Evolutionary conservation across 192 early-diverging fungal species (phyloP).

Genomic region (Coemansia sp.): DNA sequence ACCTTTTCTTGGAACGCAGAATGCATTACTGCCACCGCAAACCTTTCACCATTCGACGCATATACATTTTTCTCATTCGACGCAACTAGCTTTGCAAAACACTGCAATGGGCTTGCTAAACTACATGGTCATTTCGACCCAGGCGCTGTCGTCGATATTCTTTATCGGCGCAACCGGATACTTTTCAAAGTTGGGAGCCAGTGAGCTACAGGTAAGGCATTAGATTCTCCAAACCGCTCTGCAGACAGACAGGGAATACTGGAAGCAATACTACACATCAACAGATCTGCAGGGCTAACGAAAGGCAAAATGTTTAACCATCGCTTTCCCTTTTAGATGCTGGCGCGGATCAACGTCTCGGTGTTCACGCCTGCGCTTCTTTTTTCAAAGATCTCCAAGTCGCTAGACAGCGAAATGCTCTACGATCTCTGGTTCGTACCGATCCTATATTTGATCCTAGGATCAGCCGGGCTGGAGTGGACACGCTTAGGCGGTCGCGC

Average conservation of each 20-base stretch:
- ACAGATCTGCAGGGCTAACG: background rate
- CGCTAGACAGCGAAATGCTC: constrained; percentile 60
- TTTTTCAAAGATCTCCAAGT: constrained; percentile 68
- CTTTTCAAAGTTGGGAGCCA: constrained; percentile 12
- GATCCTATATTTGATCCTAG: constrained; percentile 39
- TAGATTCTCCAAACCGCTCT: background rate
- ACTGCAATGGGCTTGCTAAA: constrained; percentile 17
- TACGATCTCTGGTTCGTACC: constrained; percentile 68
- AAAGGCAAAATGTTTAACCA: background rate
- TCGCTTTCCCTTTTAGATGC: constrained; percentile 7
- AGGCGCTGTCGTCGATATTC: constrained; percentile 26
- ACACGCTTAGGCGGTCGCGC: constrained; percentile 19
- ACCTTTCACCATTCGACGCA: too few relatives aligned
- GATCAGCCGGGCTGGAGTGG: constrained; percentile 26
- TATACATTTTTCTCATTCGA: too few relatives aligned
- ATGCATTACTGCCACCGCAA: too few relatives aligned
- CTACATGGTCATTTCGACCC: constrained; percentile 28
- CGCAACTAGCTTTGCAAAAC: too few relatives aligned
- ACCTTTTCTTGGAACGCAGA: too few relatives aligned
- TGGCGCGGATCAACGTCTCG: constrained; percentile 59
- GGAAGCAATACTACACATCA: background rate
- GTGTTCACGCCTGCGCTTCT: constrained; percentile 72
- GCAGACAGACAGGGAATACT: background rate
- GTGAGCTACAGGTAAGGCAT: constrained; percentile 25
- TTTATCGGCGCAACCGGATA: constrained; percentile 25